These are phyloP conservation scores for Orbilia ellipsospora DNA, from an alignment of 2,329 filamentous ascomycete species.

Conservation along the genomic window DNA sequence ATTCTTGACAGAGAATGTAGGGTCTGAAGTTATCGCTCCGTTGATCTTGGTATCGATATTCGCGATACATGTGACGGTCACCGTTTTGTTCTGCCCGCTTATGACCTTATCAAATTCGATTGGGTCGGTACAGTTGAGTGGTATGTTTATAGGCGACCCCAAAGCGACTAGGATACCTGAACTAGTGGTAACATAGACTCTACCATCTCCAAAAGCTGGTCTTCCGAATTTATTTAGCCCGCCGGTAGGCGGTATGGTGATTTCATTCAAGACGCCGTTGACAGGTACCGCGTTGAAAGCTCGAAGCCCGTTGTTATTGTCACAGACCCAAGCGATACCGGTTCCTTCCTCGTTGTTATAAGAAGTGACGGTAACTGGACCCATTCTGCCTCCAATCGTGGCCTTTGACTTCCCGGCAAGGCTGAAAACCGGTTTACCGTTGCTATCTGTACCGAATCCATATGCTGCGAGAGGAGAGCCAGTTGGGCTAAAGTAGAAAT, in stretches of 20 bases:
- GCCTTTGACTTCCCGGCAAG: slow-evolving; percentile 39
- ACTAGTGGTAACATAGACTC: slow-evolving; percentile 61
- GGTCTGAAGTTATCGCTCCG: slow-evolving; percentile 62
- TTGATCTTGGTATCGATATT: slow-evolving; percentile 62
- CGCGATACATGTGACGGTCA: slow-evolving; percentile 62
- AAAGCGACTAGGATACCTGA: slow-evolving; percentile 61
- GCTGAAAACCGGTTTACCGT: slow-evolving; percentile 61
- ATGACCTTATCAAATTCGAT: slow-evolving; percentile 63
- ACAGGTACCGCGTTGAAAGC: slow-evolving; percentile 64
- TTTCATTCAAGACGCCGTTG: slow-evolving; percentile 61
- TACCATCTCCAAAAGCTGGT: slow-evolving; percentile 64
- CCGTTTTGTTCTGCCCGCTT: slow-evolving; percentile 60
- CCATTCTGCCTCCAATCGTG: slow-evolving; percentile 28
- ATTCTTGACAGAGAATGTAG: slow-evolving; percentile 62
- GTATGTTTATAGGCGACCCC: slow-evolving; percentile 64
- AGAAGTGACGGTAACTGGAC: slow-evolving; percentile 61
- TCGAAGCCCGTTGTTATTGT: slow-evolving; percentile 62
- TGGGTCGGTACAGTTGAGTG: slow-evolving; percentile 63
- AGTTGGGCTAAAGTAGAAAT: slow-evolving; percentile 63
- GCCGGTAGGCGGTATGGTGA: slow-evolving; percentile 62
- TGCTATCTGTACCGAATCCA: slow-evolving; percentile 61
- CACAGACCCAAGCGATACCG: slow-evolving; percentile 63
- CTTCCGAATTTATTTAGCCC: slow-evolving; percentile 63
- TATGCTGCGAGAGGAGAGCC: slow-evolving; percentile 60
- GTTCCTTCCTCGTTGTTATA: slow-evolving; percentile 62